phyloP scores from a whole-genome alignment of 2,329 filamentous ascomycete genomes.

The Cytospora mali region DNA sequence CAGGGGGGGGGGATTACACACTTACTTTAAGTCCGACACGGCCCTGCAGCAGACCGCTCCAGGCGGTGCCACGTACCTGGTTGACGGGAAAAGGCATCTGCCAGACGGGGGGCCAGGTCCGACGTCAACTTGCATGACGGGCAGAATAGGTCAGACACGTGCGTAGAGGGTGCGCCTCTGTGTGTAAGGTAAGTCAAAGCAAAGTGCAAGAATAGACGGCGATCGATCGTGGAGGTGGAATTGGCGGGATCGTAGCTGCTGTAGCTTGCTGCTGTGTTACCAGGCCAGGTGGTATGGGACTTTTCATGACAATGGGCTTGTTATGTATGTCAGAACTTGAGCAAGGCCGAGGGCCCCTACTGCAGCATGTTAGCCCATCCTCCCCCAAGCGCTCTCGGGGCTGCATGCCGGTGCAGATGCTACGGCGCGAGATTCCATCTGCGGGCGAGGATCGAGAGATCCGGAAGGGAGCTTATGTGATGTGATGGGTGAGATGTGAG shows the following conservation, averaged over 20 bases:
- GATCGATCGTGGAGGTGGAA: conserved; percentile 19
- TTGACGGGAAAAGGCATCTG: conserved; percentile 23
- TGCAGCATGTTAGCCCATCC: neutral
- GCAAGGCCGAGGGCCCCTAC: neutral
- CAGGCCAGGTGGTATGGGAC: neutral
- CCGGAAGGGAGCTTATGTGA: neutral
- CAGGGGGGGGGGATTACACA: neutral
- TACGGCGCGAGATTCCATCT: conserved; percentile 4
- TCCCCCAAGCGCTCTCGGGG: neutral
- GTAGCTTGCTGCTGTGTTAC: conserved; percentile 19
- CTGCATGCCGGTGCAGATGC: conserved; percentile 1
- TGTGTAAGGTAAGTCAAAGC: neutral
- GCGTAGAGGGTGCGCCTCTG: conserved; percentile 9
- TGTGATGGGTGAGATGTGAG: conserved; percentile 16
- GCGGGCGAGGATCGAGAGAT: conserved; percentile 13
- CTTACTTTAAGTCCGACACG: conserved; percentile 2
- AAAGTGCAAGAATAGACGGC: conserved; percentile 10
- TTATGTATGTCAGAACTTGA: conserved; percentile 5
- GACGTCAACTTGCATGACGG: conserved; percentile 22
- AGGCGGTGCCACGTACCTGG: conserved; percentile 26
- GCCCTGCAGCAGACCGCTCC: conserved; percentile 1
- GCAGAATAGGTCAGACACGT: conserved; percentile 24
- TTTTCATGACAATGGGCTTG: neutral
- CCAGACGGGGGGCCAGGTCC: conserved; percentile 13
- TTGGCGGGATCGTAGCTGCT: conserved; percentile 17